Evolutionary conservation across 176 grass and related monocot species (phyloP), one percentile per base, ranked within the genome.

Genomic region (Thinopyrum elongatum): DNA sequence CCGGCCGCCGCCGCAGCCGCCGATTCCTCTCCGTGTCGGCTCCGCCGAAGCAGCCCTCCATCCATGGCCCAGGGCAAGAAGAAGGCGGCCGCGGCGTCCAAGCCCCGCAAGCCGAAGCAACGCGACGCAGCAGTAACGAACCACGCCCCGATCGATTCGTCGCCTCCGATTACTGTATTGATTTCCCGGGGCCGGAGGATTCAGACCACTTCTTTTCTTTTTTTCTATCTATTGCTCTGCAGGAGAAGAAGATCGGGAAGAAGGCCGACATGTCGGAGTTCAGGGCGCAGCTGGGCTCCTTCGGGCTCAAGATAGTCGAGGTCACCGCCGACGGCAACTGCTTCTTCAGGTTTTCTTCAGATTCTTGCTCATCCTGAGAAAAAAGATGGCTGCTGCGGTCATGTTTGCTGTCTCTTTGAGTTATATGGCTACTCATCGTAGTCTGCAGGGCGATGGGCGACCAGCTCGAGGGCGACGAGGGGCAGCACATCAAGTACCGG

Each of bases 301-400:
- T 95, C 34, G 93, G 88, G 82, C 59, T 94, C 17, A 90, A 94
- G 82, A 92, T 98, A 76, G 70, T 92, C 75, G 79, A 95, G 90
- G 89, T 98, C 26, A 93, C 85, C 70, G 80, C 93, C 33, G 93
- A 98, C 78, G 93, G 95, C 58, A 98, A 98, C 80, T 98, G 95
- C 78, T 95, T 95, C 87, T 98, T 98, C 89, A 94, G 95, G 95
- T 98, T 92, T 26, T 71, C 21, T 65, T 3, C 27, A 25, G 27
- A 31, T 69, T 35, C 9, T 42, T 82, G 35, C 21, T 67, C 2
- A 2, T 31, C 49, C 15, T 3, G 19, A 30, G 10, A 77, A 66
- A 65, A 22, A 28, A 64, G 46, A 31, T 15, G 17, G 9, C 29
- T 22, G 31, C 21, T 69, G 46, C 80, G 23, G 36, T 34, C 79